Conservation (phyloP, 176 grass and related monocot species). For the Cenchrus americanus region DNA sequence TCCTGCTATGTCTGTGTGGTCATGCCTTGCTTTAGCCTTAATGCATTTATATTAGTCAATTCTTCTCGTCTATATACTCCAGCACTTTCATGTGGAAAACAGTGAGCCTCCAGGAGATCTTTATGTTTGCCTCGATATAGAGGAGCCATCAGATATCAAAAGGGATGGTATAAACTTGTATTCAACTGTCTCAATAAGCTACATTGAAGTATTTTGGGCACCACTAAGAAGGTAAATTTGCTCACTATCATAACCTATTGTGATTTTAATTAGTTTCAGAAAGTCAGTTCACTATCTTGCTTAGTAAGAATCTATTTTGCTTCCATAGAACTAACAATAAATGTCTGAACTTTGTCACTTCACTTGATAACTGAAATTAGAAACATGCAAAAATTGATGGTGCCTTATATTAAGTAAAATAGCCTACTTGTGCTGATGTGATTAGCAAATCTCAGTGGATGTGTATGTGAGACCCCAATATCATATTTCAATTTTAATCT, state of each 20-base stretch:
- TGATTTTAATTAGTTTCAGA: conserved; percentile 34
- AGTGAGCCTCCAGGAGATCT: conserved; percentile 97
- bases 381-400: no score
- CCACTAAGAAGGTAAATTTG: conserved; percentile 61
- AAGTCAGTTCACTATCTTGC: conserved; percentile 15
- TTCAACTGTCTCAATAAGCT: conserved; percentile 86
- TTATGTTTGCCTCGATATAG: conserved; percentile 95
- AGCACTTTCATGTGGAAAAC: conserved; percentile 34
- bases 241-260: conserved; percentile 21
- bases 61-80: conserved; percentile 8
- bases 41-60: conserved; percentile 34
- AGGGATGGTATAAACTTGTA: conserved; percentile 97
- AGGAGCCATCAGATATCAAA: conserved; percentile 90
- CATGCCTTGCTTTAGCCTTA: conserved; percentile 14
- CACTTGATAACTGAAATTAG: conserved; percentile 13
- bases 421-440: not conserved
- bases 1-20: not conserved
- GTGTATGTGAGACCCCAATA: not conserved
- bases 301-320: conserved; percentile 43
- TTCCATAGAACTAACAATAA: not conserved
- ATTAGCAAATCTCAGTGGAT: not conserved
- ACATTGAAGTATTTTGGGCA: conserved; percentile 92
- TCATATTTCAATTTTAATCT: not conserved
- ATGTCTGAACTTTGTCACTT: conserved; percentile 24
- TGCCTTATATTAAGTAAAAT: not conserved